These are phyloP conservation scores for Sordariomycetes sp. DNA, from an alignment of 2,329 filamentous ascomycete genomes.

Conservation along the genomic window DNA sequence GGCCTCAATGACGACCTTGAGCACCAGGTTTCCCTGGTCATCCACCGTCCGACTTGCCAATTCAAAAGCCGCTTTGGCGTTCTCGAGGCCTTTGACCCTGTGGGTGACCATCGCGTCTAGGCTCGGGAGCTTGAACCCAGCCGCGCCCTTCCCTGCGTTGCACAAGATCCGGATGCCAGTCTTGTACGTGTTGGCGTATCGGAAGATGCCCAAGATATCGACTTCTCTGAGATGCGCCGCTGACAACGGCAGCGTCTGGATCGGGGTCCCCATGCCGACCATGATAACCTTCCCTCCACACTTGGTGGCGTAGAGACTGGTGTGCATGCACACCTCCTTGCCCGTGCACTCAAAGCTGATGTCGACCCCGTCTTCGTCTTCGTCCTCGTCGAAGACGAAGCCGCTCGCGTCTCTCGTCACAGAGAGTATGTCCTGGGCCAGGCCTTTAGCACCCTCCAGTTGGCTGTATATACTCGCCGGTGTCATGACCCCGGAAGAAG, in stretches of 20 bases:
- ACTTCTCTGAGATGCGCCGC: slow-evolving; percentile 65
- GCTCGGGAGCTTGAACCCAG: slow-evolving; percentile 41
- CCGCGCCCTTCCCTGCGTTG: slow-evolving; percentile 26
- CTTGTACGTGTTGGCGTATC: slow-evolving; percentile 66
- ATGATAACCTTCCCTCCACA: slow-evolving; percentile 65
- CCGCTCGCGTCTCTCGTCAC: slow-evolving; percentile 18
- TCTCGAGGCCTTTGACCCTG: slow-evolving; percentile 53
- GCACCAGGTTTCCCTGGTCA: slow-evolving; percentile 54
- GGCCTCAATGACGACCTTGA: slow-evolving; percentile 60
- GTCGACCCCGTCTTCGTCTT: slow-evolving; percentile 59
- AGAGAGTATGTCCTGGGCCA: slow-evolving; percentile 38
- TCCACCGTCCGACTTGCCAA: slow-evolving; percentile 60
- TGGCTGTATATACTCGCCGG: slow-evolving; percentile 34
- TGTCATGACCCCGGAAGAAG: slow-evolving; percentile 22
- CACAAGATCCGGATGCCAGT: slow-evolving; percentile 55
- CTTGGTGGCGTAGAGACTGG: slow-evolving; percentile 59
- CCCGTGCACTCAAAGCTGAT: slow-evolving; percentile 69
- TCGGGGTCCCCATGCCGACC: slow-evolving; percentile 69
- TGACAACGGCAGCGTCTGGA: slow-evolving; percentile 64
- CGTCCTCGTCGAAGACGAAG: slow-evolving; percentile 23
- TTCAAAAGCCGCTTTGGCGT: slow-evolving; percentile 55
- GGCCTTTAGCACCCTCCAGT: slow-evolving; percentile 37
- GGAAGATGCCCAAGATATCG: slow-evolving; percentile 68
- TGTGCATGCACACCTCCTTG: slow-evolving; percentile 65
- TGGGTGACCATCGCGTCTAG: slow-evolving; percentile 67